These are phyloP conservation scores for Vachellia pachyceras DNA, from an alignment of 306 rosid genomes.

Conservation along the genomic window DNA sequence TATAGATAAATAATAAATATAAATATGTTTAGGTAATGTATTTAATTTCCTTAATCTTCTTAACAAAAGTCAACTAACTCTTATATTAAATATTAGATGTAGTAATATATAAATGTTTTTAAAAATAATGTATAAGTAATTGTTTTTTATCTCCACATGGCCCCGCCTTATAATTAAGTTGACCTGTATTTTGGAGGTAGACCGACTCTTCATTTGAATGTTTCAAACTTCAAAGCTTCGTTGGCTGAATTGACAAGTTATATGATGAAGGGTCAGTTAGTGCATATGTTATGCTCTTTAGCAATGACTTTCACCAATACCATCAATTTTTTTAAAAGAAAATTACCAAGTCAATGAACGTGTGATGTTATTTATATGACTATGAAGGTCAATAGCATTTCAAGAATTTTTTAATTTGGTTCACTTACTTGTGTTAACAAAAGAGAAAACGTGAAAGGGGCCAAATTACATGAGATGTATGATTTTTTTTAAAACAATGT, in stretches of 20 bases:
- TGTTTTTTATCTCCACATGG: slow-evolving; percentile 5
- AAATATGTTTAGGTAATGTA: too few relatives aligned
- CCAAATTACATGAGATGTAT: not conserved
- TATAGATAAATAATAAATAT: too few relatives aligned
- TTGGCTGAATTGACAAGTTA: not conserved
- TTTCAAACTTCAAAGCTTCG: slow-evolving; percentile 17
- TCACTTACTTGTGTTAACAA: too few relatives aligned
- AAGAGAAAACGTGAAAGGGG: not conserved
- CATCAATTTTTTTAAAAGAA: too few relatives aligned
- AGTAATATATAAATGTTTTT: not conserved
- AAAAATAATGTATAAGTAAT: not conserved
- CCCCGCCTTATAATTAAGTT: not conserved
- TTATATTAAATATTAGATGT: too few relatives aligned
- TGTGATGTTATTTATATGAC: not conserved
- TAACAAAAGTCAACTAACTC: too few relatives aligned
- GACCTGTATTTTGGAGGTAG: slow-evolving; percentile 11
- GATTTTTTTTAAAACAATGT: too few relatives aligned
- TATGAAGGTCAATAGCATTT: not conserved
- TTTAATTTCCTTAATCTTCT: too few relatives aligned
- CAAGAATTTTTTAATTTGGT: not conserved
- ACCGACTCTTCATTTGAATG: slow-evolving; percentile 35
- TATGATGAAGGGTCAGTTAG: not conserved
- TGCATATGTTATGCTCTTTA: too few relatives aligned
- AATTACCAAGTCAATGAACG: not conserved
- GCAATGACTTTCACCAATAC: too few relatives aligned